Evolutionary conservation across 2,329 filamentous ascomycete genomes (phyloP).

Genomic region (Sporothrix pallida): DNA sequence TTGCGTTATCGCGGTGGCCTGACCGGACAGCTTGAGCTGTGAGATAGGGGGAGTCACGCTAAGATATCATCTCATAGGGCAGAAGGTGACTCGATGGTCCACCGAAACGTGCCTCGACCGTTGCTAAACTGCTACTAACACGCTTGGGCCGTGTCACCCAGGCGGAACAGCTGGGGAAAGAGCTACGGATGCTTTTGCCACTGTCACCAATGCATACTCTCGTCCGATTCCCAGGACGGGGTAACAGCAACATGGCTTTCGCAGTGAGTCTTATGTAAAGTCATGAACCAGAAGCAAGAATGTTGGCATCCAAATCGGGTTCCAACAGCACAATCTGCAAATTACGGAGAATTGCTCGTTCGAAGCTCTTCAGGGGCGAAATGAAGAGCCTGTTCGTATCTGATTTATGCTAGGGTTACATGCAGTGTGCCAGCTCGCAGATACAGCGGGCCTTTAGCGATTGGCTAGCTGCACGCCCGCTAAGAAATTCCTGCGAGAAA

Average conservation of each 20-base stretch:
- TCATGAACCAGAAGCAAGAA: conserved; percentile 9
- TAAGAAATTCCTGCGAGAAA: conserved; percentile 31
- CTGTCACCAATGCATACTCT: neutral
- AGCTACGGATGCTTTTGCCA: neutral
- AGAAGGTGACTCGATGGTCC: neutral
- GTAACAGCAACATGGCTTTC: too few relatives aligned
- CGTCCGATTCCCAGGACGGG: too few relatives aligned
- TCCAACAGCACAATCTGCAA: neutral
- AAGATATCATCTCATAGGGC: conserved; percentile 1
- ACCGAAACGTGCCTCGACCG: conserved; percentile 1
- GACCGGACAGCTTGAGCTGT: conserved; percentile 1
- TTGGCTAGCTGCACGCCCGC: conserved; percentile 19
- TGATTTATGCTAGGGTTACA: conserved; percentile 13
- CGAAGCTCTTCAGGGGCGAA: conserved; percentile 7
- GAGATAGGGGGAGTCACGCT: conserved; percentile 2
- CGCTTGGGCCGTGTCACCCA: conserved; percentile 18
- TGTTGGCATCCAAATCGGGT: neutral
- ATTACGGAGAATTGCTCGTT: conserved; percentile 30
- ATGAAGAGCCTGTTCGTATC: neutral
- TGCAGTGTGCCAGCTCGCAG: neutral
- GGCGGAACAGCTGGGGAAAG: neutral
- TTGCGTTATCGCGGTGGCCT: conserved; percentile 23
- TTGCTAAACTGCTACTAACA: conserved; percentile 12
- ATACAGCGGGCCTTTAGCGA: conserved; percentile 25
- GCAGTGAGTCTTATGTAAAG: neutral